Percentiles rank a stretch among this genome's conserved stretches.
Evolutionary conservation across 257 asterid species (phyloP).

Genomic region (Plantago ovata): DNA sequence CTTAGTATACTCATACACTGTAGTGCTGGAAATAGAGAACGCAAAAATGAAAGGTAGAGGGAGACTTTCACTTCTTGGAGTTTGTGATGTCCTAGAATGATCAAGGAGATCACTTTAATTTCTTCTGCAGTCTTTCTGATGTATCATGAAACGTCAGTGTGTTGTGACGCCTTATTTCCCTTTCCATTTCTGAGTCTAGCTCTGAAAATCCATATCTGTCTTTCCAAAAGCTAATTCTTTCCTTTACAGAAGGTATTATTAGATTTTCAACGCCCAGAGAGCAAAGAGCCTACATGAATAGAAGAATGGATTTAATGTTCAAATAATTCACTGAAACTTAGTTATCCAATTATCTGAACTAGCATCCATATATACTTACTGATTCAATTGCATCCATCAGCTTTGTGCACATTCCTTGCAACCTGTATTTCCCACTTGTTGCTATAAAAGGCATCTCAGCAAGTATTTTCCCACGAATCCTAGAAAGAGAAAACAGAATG

Average conservation of each 20-base stretch:
- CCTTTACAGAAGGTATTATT: slow-evolving; percentile 39
- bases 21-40: too few relatives aligned
- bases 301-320: neutral
- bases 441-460: slow-evolving; percentile 71
- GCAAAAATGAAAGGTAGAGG: too few relatives aligned
- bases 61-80: slow-evolving; percentile 1
- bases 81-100: slow-evolving; percentile 7
- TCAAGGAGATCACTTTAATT: slow-evolving; percentile 17
- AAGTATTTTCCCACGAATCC: slow-evolving; percentile 55
- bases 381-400: slow-evolving; percentile 49
- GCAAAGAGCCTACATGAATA: slow-evolving; percentile 34
- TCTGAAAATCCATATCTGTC: slow-evolving; percentile 30
- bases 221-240: slow-evolving; percentile 31
- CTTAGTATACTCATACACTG: too few relatives aligned
- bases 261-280: slow-evolving; percentile 42
- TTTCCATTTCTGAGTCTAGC: slow-evolving; percentile 21
- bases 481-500: slow-evolving; percentile 1
- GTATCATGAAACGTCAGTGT: slow-evolving; percentile 50
- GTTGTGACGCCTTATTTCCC: slow-evolving; percentile 33
- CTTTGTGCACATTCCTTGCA: slow-evolving; percentile 50
- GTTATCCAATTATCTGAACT: neutral
- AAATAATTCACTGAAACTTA: neutral
- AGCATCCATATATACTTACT: slow-evolving; percentile 19
- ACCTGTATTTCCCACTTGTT: slow-evolving; percentile 39
- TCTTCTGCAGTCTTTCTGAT: slow-evolving; percentile 42